These are phyloP conservation scores for Tanacetum coccineum DNA, from an alignment of 129 eudicot species.

Conservation along the genomic window DNA sequence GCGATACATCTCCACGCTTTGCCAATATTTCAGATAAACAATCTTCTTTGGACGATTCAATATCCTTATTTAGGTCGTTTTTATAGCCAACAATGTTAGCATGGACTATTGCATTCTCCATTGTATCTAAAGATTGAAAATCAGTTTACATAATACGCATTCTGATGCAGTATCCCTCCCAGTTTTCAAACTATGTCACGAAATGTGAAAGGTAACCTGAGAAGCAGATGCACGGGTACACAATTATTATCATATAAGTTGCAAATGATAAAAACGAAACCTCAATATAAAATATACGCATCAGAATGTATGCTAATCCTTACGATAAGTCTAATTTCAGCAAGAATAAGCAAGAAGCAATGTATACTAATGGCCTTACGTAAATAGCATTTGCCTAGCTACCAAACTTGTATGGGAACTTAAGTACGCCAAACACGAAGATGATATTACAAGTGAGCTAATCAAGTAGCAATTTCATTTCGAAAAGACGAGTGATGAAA, in stretches of 20 bases:
- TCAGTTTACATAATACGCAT: constrained; percentile 11
- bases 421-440: not conserved
- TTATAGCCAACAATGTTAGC: constrained; percentile 27
- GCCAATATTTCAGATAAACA: constrained; percentile 25
- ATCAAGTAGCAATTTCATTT: not conserved
- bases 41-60: constrained; percentile 33
- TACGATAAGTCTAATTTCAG: not conserved
- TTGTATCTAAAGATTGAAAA: constrained; percentile 23
- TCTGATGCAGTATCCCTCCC: constrained; percentile 1
- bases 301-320: not conserved
- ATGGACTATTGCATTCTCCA: constrained; percentile 32
- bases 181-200: constrained; percentile 10
- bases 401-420: not conserved
- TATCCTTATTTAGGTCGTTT: constrained; percentile 22
- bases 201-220: constrained; percentile 25
- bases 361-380: too few species aligned
- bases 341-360: not conserved
- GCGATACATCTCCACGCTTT: constrained; percentile 1
- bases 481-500: too few species aligned
- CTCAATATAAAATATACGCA: not conserved
- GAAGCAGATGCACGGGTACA: not conserved
- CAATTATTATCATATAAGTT: not conserved
- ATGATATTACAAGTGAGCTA: not conserved
- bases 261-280: not conserved
- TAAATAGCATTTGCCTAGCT: not conserved